phyloP scores from a whole-genome alignment of 371 early-diverging fungal genomes.

The Amoeboradix gromovi region DNA sequence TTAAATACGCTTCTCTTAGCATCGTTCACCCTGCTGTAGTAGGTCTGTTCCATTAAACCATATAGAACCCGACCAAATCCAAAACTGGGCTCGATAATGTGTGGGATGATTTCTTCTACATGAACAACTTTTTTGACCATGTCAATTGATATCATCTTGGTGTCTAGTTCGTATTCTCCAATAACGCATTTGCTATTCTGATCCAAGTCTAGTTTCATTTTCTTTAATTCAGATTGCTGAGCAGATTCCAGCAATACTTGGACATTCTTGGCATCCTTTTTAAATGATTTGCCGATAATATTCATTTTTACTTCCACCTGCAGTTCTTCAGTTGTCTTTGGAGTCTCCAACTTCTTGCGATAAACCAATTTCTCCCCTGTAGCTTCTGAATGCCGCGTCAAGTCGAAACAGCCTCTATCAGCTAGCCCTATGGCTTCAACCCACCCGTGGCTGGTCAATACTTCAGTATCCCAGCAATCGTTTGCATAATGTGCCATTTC shows the following conservation, averaged over 20 bases:
- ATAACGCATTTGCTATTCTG: conserved; percentile 6
- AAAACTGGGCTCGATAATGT: conserved; percentile 99
- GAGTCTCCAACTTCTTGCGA: conserved; percentile 57
- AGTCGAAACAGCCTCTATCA: conserved; percentile 92
- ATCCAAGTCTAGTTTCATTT: conserved; percentile 19
- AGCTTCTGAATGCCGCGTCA: conserved; percentile 63
- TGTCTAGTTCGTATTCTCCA: conserved; percentile 6
- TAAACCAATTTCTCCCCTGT: conserved; percentile 81
- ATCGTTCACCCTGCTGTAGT: conserved; percentile 58
- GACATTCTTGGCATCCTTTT: conserved; percentile 64
- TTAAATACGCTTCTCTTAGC: conserved; percentile 33
- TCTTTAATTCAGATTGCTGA: conserved; percentile 2
- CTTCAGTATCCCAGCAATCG: conserved; percentile 43
- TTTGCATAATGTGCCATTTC: conserved; percentile 99
- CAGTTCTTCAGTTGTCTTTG: conserved; percentile 39
- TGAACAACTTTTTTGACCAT: conserved; percentile 7
- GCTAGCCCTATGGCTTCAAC: conserved; percentile 99
- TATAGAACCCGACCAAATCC: conserved; percentile 98
- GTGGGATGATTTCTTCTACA: conserved; percentile 89
- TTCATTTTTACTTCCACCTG: conserved; percentile 67
- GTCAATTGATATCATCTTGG: conserved; percentile 18
- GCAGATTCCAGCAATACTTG: conserved; percentile 36
- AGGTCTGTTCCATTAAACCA: conserved; percentile 84
- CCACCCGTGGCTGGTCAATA: conserved; percentile 54
- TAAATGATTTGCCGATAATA: conserved; percentile 68